Evolutionary conservation across 768 basidiomycete species (phyloP).

Genomic region (Boletellus ananas): DNA sequence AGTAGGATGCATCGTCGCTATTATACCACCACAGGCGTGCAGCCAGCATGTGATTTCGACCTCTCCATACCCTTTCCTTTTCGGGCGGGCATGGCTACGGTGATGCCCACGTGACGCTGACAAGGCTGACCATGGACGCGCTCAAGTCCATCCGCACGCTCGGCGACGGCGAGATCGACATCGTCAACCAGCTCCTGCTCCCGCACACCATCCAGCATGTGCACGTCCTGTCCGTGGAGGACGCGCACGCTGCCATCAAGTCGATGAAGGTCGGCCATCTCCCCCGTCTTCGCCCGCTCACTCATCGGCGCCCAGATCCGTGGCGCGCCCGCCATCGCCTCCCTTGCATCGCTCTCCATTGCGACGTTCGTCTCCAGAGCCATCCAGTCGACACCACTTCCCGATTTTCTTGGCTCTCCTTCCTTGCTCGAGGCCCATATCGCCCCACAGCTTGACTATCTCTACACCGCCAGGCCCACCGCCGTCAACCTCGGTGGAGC

Average conservation of each 20-base stretch:
- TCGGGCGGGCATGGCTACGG: conserved; percentile 6
- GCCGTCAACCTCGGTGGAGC: conserved; percentile 94
- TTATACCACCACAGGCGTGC: not conserved
- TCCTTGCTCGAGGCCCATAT: conserved; percentile 53
- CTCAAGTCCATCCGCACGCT: conserved; percentile 40
- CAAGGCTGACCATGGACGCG: conserved; percentile 13
- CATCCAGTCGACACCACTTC: conserved; percentile 42
- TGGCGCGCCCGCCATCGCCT: conserved; percentile 93
- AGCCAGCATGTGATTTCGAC: conserved; percentile 34
- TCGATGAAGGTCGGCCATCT: conserved; percentile 73
- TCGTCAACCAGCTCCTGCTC: conserved; percentile 85
- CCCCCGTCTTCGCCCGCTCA: not conserved
- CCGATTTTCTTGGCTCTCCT: conserved; percentile 54
- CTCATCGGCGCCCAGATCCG: conserved; percentile 51
- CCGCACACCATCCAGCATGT: conserved; percentile 73
- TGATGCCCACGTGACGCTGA: conserved; percentile 7
- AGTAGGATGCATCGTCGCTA: not conserved
- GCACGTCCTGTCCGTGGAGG: conserved; percentile 64
- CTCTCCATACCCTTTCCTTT: conserved; percentile 11
- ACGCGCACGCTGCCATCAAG: conserved; percentile 93
- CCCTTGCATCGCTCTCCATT: conserved; percentile 80
- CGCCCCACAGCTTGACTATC: conserved; percentile 57
- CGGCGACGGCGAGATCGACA: conserved; percentile 61
- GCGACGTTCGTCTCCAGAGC: conserved; percentile 59
- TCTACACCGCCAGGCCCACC: conserved; percentile 89